Evolutionary conservation across 164 flowering plant species (phyloP), one percentile per base, ranked within the genome.

Genomic region (Annona squamosa): DNA sequence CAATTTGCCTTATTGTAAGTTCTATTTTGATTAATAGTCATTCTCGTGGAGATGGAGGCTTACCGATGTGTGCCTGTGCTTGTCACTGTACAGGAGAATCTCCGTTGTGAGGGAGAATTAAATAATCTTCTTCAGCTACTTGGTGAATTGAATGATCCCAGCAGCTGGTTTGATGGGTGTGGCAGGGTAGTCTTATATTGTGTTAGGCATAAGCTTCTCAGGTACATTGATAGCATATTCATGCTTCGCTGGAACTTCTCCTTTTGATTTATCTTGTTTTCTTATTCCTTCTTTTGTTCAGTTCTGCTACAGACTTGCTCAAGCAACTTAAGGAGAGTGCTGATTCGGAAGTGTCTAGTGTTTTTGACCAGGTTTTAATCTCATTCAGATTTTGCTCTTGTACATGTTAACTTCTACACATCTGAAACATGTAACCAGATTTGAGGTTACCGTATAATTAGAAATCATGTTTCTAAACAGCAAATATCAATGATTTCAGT

Each of bases 91-190:
- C 72, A 93, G 98, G 98, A 91, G 52, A 47, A 86, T 76, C 46
- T 79, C 73, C 84, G 78, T 44, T 74, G 84, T 65, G 88, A 84
- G 73, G 95, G 86, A 65, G 81, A 87, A 46, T 74, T 90, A 46
- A 68, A 76, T 77, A 77, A 73, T 77, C 59, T 89, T 83, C 86
- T 90, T 73, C 74, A 80, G 78, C 80, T 94, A 63, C 86, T 92
- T 65, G 82, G 82, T 52, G 91, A 88, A 76, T 74, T 94, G 78
- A 75, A 77, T 45, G 89, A 84, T 82, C 68, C 75, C 52, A 80
- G 80, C 48, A 76, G 76, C 66, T 91, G 98, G 97, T 62, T 76
- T 72, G 91, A 90, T 72, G 97, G 94, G 52, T 92, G 95, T 77
- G 63, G 74, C 74, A 86, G 87, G 72, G 52, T 86, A 57, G 80